Evolutionary conservation across 2,329 filamentous ascomycete species (phyloP), one percentile per base, ranked within the genome.

Genomic region (Aspergillus ochraceus): DNA sequence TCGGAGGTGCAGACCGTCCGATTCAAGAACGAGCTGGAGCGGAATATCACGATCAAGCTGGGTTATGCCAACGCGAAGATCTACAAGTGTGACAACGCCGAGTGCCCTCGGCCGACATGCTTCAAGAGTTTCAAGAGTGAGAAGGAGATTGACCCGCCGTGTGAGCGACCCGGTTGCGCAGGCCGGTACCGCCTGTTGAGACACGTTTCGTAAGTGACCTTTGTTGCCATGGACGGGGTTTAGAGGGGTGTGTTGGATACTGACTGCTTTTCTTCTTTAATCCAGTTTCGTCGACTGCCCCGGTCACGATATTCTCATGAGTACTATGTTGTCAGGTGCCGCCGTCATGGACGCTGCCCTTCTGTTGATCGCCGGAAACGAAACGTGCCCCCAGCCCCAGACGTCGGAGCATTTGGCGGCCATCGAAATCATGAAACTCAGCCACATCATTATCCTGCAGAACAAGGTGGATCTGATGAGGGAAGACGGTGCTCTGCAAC

Each of bases 291-390:
- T 98, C 69, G 95, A 98, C 80, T 98, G 95, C 84, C 95, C 95
- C 59, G 95, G 95, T 79, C 95, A 99, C 91, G 95, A 99, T 82
- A 99, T 99, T 92, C 93, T 99, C 78, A 99, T 99, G 95, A 98
- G 94, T 81, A 99, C 95, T 71, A 99, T 99, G 95, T 89, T 99
- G 84, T 99, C 95, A 74, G 95, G 95, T 74, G 95, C 95, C 71
- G 95, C 95, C 66, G 95, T 99, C 86, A 99, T 99, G 95, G 95
- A 99, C 80, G 95, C 95, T 66, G 95, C 95, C 19, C 86, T 99
- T 61, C 87, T 99, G 58, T 85, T 99, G 57, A 97, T 99, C 76
- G 95, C 95, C 63, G 95, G 95, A 77, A 99, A 99, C 82, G 95
- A 99, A 89, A 88, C 91, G 55, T 98, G 95, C 83, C 95, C 95